phyloP scores from a whole-genome alignment of 345 rosid genomes.

The Lagerstroemia speciosa region DNA sequence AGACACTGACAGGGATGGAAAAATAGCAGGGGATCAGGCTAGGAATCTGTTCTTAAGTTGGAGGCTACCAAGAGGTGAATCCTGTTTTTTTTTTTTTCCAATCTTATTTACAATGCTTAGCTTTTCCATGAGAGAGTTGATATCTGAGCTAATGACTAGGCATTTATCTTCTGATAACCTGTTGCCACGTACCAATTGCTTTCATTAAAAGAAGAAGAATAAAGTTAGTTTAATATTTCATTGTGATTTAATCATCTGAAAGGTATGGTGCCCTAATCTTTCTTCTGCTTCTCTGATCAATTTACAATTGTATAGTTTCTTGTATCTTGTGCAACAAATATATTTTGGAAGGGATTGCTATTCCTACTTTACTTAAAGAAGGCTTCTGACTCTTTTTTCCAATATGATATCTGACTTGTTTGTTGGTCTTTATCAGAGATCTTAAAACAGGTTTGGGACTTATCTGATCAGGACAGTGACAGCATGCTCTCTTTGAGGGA shows the following conservation, averaged over 20 bases:
- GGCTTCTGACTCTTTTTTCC: not conserved
- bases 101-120: not conserved
- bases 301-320: not conserved
- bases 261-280: not conserved
- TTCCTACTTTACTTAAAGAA: not conserved
- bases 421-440: slow-evolving; percentile 51
- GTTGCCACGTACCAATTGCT: not conserved
- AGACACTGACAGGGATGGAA: slow-evolving; percentile 92
- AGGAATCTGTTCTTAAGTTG: slow-evolving; percentile 88
- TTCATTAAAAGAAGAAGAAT: not conserved
- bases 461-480: slow-evolving; percentile 96
- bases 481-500: slow-evolving; percentile 99
- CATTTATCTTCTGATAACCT: not conserved
- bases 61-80: slow-evolving; percentile 92
- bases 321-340: not conserved
- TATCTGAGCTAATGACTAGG: not conserved
- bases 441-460: slow-evolving; percentile 95
- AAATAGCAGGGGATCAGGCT: slow-evolving; percentile 90
- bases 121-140: not conserved
- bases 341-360: not conserved
- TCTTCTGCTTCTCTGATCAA: not conserved
- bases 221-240: not conserved
- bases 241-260: not conserved
- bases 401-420: not conserved
- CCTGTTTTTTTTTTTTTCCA: too few relatives aligned